Conservation (phyloP, 176 grass and related monocot species). For the Metroxylon sagu region DNA sequence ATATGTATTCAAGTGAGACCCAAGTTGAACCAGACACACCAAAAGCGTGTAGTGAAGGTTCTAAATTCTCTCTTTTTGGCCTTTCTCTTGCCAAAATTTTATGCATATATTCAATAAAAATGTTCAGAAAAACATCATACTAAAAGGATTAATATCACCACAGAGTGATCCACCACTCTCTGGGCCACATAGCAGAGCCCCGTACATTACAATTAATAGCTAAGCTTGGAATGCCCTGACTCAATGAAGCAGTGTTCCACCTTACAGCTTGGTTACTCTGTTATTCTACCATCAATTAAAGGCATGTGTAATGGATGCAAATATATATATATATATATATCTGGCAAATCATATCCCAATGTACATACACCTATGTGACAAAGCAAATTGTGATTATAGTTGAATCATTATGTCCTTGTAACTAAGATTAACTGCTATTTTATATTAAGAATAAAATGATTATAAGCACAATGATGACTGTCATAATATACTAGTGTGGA, state of each 20-base stretch:
- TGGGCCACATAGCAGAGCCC: neutral
- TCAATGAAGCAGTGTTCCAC: too few relatives aligned
- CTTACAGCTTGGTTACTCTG: too few relatives aligned
- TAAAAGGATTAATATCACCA: too few relatives aligned
- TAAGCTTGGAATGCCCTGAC: slow-evolving; percentile 5
- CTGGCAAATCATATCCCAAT: slow-evolving; percentile 23
- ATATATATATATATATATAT: neutral
- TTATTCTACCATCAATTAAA: slow-evolving; percentile 5
- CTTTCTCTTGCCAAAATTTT: too few relatives aligned
- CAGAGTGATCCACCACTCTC: too few relatives aligned
- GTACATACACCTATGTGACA: slow-evolving; percentile 7
- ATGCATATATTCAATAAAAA: too few relatives aligned
- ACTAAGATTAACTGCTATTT: neutral
- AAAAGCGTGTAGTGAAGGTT: too few relatives aligned
- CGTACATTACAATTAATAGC: slow-evolving; percentile 3
- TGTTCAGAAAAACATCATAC: too few relatives aligned
- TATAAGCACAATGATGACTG: slow-evolving; percentile 6
- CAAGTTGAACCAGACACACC: too few relatives aligned
- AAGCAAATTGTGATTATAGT: slow-evolving; percentile 32
- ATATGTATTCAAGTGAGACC: too few relatives aligned
- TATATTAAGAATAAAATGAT: slow-evolving; percentile 5
- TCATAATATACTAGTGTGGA: slow-evolving; percentile 14
- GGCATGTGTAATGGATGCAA: slow-evolving; percentile 21
- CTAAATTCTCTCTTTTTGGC: too few relatives aligned
- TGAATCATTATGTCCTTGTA: slow-evolving; percentile 38